These are phyloP conservation scores for Escovopsis sp. DNA, from an alignment of 2,329 filamentous ascomycete species.

Conservation along the genomic window DNA sequence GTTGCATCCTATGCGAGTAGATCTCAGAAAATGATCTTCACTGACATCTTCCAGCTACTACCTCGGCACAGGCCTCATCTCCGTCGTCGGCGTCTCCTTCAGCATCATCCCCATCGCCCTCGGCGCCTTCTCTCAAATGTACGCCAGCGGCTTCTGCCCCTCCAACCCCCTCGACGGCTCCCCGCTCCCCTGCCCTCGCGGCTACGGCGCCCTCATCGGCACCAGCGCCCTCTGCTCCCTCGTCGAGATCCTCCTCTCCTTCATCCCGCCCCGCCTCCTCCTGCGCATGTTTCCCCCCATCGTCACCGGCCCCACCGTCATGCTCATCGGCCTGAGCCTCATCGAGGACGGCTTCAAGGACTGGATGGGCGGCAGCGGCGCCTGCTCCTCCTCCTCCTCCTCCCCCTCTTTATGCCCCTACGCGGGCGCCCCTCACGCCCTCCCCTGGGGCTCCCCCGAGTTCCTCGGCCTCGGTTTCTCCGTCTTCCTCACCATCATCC, in stretches of 20 bases:
- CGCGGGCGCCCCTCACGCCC: constrained; percentile 50
- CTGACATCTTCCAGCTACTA: constrained; percentile 39
- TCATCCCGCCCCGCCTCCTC: constrained; percentile 52
- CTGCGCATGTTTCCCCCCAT: constrained; percentile 66
- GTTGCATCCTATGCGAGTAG: too few species aligned
- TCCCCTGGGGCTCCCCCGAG: constrained; percentile 66
- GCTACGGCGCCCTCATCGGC: constrained; percentile 58
- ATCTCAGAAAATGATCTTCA: neutral
- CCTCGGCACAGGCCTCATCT: constrained; percentile 64
- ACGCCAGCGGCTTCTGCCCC: constrained; percentile 53
- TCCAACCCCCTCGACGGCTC: constrained; percentile 42
- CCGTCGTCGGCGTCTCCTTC: constrained; percentile 49
- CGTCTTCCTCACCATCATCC: constrained; percentile 64
- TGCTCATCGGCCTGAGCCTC: constrained; percentile 58
- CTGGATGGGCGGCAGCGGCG: constrained; percentile 63
- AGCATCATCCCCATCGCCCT: constrained; percentile 28
- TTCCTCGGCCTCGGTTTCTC: constrained; percentile 67
- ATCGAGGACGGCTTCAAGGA: constrained; percentile 57
- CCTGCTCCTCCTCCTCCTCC: constrained; percentile 28
- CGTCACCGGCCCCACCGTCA: constrained; percentile 55
- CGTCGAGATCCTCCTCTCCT: constrained; percentile 59
- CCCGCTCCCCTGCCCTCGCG: constrained; percentile 58
- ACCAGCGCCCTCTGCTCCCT: constrained; percentile 50
- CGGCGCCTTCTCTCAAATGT: constrained; percentile 64
- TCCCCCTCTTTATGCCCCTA: constrained; percentile 51